Conservation (phyloP, 106 monocot species). For the Dendrobium chrysotoxum region DNA sequence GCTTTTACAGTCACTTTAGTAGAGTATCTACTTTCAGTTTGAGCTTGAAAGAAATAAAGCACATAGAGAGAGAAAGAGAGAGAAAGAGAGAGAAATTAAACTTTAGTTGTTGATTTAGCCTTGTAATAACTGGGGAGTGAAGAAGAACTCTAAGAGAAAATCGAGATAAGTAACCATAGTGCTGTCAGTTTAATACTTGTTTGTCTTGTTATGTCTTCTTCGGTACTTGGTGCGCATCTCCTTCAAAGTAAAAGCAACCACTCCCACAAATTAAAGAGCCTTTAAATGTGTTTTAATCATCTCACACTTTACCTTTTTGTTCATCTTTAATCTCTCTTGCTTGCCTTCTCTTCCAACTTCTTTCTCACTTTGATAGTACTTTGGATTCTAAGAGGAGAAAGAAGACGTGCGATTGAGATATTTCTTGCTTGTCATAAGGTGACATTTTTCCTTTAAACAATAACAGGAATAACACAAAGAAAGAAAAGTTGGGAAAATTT, state of each 20-base stretch:
- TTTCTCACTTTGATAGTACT: background rate
- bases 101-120: background rate
- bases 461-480: background rate
- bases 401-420: background rate
- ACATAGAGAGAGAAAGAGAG: background rate
- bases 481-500: background rate
- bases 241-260: background rate
- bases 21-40: background rate
- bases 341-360: background rate
- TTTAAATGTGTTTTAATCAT: slow-evolving; percentile 1
- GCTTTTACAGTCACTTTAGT: background rate
- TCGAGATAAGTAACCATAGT: background rate
- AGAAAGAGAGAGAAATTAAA: background rate
- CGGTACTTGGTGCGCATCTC: background rate
- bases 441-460: background rate
- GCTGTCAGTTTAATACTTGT: background rate
- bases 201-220: background rate
- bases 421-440: background rate
- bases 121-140: background rate
- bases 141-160: background rate
- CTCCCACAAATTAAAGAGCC: background rate
- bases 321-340: background rate
- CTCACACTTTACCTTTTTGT: slow-evolving; percentile 1
- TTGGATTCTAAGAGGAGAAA: background rate
- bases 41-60: background rate